A percentile compares a stretch with the other conserved stretches of the same genome.
phyloP scores from a whole-genome alignment of 2,329 filamentous ascomycete species.

The Trichoderma gracile region DNA sequence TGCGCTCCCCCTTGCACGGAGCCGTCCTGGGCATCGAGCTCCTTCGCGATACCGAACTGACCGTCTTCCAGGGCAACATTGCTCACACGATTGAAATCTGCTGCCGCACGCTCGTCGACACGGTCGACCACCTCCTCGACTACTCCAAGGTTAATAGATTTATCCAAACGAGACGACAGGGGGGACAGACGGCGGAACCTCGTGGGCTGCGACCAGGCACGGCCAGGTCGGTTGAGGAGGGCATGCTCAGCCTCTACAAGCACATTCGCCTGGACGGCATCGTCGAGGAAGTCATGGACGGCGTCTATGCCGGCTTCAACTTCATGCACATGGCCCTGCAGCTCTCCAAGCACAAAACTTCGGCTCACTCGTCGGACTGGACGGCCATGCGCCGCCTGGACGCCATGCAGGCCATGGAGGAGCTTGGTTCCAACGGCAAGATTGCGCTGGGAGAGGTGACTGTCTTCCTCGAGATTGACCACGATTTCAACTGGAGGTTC shows the following conservation, averaged over 20 bases:
- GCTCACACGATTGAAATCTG: constrained; percentile 53
- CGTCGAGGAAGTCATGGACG: constrained; percentile 50
- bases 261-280: constrained; percentile 43
- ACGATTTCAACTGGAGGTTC: constrained; percentile 52
- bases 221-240: constrained; percentile 23
- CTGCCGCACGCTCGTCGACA: constrained; percentile 54
- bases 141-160: constrained; percentile 57
- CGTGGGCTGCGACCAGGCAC: constrained; percentile 12
- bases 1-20: constrained; percentile 62
- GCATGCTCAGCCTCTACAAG: constrained; percentile 30
- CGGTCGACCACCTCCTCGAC: constrained; percentile 55
- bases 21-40: constrained; percentile 57
- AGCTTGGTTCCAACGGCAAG: constrained; percentile 26
- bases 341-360: constrained; percentile 26
- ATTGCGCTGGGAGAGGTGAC: constrained; percentile 32
- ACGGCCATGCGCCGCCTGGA: constrained; percentile 32
- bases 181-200: constrained; percentile 1
- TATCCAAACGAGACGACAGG: constrained; percentile 20
- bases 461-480: constrained; percentile 44
- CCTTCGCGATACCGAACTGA: constrained; percentile 52
- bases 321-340: constrained; percentile 38
- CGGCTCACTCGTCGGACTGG: constrained; percentile 20
- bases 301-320: constrained; percentile 49
- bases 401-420: constrained; percentile 46
- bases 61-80: constrained; percentile 49